Percentiles rank a stretch among this genome's conserved stretches.
These are phyloP conservation scores for Cordyceps javanica DNA, from an alignment of 2,329 filamentous ascomycete species.

Conservation along the genomic window DNA sequence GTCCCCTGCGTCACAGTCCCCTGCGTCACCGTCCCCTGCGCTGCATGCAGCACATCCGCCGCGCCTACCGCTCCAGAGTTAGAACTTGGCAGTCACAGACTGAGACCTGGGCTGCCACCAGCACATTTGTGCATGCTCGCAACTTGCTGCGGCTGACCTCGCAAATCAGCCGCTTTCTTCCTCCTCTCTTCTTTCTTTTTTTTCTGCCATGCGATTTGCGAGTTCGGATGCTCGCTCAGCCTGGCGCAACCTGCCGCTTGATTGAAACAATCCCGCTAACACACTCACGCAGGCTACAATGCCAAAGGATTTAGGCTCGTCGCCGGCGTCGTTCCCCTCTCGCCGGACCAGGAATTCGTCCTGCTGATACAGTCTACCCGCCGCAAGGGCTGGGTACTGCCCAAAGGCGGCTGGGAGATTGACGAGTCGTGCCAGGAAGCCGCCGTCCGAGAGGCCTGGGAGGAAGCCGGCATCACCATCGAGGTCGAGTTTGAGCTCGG, in stretches of 20 bases:
- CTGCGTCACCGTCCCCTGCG: not conserved
- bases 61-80: not conserved
- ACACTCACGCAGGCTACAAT: constrained; percentile 68
- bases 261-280: not conserved
- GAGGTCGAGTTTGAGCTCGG: constrained; percentile 81
- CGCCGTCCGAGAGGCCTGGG: constrained; percentile 89
- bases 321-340: constrained; percentile 87
- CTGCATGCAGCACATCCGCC: constrained; percentile 2
- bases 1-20: constrained; percentile 8
- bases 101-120: not conserved
- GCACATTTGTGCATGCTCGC: constrained; percentile 8
- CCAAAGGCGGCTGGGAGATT: constrained; percentile 95
- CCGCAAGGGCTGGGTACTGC: constrained; percentile 90
- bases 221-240: constrained; percentile 10
- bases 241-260: constrained; percentile 13
- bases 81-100: not conserved
- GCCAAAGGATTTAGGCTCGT: constrained; percentile 89
- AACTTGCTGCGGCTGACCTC: not conserved
- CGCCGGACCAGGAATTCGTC: constrained; percentile 77
- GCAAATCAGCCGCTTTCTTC: too few species aligned
- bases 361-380: constrained; percentile 90
- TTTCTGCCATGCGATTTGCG: not conserved
- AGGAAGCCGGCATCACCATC: constrained; percentile 90
- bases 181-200: not conserved
- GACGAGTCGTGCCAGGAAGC: constrained; percentile 85